Evolutionary conservation across 805 yeast genomes (phyloP).

Genomic region (Priceomyces medius): DNA sequence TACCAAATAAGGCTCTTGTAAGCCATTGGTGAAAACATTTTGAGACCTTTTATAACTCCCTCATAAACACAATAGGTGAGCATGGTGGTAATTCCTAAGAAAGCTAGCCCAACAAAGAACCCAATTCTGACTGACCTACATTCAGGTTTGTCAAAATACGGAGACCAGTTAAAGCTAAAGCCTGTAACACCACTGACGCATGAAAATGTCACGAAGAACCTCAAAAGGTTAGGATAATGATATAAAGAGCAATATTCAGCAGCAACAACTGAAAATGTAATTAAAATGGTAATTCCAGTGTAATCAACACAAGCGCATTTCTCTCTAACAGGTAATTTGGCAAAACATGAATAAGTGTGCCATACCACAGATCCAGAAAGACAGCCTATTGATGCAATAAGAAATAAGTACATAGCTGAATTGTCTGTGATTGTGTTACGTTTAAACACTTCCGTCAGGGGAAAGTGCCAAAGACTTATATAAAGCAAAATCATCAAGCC

Average conservation of each 20-base stretch:
- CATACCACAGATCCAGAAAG: constrained; percentile 75
- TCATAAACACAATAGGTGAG: constrained; percentile 52
- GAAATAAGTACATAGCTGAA: constrained; percentile 58
- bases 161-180: constrained; percentile 84
- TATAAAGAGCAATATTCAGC: constrained; percentile 80
- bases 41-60: constrained; percentile 53
- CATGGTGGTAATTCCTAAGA: constrained; percentile 69
- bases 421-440: constrained; percentile 44
- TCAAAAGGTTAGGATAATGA: constrained; percentile 51
- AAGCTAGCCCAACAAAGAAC: constrained; percentile 77
- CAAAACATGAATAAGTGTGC: constrained; percentile 88
- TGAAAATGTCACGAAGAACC: constrained; percentile 58
- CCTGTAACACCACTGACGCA: constrained; percentile 69
- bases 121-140: constrained; percentile 74
- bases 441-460: constrained; percentile 52
- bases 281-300: constrained; percentile 87
- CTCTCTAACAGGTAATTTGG: constrained; percentile 58
- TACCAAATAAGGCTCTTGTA: constrained; percentile 73
- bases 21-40: constrained; percentile 63
- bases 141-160: constrained; percentile 84
- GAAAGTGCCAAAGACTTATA: constrained; percentile 60
- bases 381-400: constrained; percentile 74
- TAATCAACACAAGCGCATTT: constrained; percentile 92
- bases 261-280: constrained; percentile 84
- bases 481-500: constrained; percentile 64